A percentile compares a stretch with the other conserved stretches of the same genome.
phyloP scores from a whole-genome alignment of 495 filamentous ascomycete species.

The Choiromyces venosus region DNA sequence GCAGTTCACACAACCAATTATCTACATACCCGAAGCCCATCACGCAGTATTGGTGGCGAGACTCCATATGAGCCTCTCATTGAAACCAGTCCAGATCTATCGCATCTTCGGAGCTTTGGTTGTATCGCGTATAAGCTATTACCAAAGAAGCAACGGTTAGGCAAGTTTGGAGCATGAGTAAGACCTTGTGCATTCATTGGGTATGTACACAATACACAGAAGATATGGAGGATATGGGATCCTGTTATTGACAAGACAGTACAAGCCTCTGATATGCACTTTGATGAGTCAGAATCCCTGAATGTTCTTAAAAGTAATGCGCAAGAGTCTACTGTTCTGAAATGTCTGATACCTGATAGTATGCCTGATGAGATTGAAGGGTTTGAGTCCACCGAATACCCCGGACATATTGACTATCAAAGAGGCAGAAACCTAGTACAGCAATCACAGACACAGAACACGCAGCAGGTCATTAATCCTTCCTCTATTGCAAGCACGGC shows the following conservation, averaged over 20 bases:
- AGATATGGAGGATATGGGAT: constrained; percentile 11
- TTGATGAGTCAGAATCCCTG: constrained; percentile 1
- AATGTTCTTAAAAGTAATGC: not conserved
- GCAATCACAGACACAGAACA: too few species aligned
- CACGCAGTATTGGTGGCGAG: not conserved
- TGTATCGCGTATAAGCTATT: not conserved
- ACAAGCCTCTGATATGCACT: not conserved
- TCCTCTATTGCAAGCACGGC: too few species aligned
- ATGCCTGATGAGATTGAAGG: not conserved
- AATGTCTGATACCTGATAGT: not conserved
- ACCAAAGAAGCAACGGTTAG: not conserved
- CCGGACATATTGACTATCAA: too few species aligned
- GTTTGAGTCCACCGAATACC: too few species aligned
- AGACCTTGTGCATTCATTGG: not conserved
- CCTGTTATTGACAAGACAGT: not conserved
- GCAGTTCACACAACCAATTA: constrained; percentile 7
- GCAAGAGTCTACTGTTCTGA: not conserved
- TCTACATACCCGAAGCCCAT: not conserved
- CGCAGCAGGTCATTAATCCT: too few species aligned
- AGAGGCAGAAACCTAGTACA: too few species aligned
- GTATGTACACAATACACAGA: not conserved
- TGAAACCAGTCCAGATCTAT: not conserved
- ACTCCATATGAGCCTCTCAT: constrained; percentile 1
- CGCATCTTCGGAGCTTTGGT: constrained; percentile 12
- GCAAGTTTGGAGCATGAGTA: not conserved